Evolutionary conservation across 345 rosid genomes (phyloP).

Genomic region (Brassica carinata): DNA sequence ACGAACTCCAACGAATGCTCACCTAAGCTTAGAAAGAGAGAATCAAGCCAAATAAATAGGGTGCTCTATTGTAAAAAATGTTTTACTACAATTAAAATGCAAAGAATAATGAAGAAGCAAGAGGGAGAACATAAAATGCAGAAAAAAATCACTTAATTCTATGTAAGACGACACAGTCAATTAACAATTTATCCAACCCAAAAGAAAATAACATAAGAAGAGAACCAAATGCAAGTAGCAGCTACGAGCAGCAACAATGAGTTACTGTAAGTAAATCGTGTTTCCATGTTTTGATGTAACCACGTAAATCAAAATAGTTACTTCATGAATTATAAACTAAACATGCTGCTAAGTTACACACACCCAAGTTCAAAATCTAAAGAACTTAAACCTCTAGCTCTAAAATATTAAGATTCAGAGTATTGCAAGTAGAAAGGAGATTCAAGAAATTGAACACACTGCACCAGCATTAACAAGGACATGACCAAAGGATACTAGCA

Average conservation of each 20-base stretch:
- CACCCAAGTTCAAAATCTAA: not conserved
- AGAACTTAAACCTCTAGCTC: not conserved
- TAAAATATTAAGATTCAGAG: not conserved
- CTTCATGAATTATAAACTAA: not conserved
- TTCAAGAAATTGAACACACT: not conserved
- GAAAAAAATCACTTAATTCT: not conserved
- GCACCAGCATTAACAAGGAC: slow-evolving; percentile 14
- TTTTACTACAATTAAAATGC: not conserved
- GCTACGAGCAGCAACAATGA: not conserved
- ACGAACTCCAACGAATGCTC: not conserved
- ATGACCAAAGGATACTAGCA: not conserved
- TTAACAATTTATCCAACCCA: not conserved
- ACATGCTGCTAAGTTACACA: slow-evolving; percentile 14
- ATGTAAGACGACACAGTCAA: not conserved
- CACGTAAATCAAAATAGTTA: not conserved
- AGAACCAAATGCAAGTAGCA: not conserved
- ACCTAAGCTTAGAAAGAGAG: not conserved
- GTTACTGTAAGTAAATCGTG: not conserved
- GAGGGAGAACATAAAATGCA: not conserved
- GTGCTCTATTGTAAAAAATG: not conserved
- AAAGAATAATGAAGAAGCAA: not conserved
- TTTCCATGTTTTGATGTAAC: slow-evolving; percentile 6
- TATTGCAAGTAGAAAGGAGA: not conserved
- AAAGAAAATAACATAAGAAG: not conserved
- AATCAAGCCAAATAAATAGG: not conserved